Base-by-base conservation (phyloP, 2,329 filamentous ascomycete species). In the Monosporascus sp. region DNA sequence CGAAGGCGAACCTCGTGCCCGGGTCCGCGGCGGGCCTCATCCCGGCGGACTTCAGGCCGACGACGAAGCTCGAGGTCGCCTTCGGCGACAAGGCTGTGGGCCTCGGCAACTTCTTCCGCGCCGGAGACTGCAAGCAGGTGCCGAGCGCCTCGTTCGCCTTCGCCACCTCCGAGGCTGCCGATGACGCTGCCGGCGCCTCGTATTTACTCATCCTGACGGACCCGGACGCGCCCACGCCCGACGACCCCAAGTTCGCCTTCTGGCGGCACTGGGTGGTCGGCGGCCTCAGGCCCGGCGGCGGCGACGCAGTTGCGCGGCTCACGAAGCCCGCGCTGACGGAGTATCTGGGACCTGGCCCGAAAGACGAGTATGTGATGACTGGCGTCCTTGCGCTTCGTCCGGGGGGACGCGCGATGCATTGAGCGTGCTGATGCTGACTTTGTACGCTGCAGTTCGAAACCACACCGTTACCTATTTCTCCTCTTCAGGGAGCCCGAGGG, bases 201-300 rank as follows among this genome's bases (percentile, higher is more conserved):
- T 81, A 78, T 63, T 71, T 73, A 37, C 66, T 80, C 49, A 66
- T 81, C 57, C 68, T 82, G 41, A 69, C 80, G 22, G 79, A 81
- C 52, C 78, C 78, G 0, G 79, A 81, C 54, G 79, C 78, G 20
- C 79, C 79, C 0, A 81, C 78, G 0, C 79, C 79, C 0, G 75
- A 78, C 37, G 75, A 81, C 49, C 78, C 77, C 6, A 80, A 77
- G 59, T 81, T 78, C 60, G 75, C 77, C 0, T 80, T 77, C 60
- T 81, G 78, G 78, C 69, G 78, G 20, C 79, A 82, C 59, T 81
- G 77, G 76, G 70, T 82, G 26, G 63, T 80, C 0, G 64, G 70
- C 4, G 73, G 74, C 0, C 46, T 77, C 49, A 68, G 67, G 52
- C 69, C 73, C 2, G 40, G 54, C 14, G 9, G 60, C 52, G 2